A percentile compares a stretch with the other conserved stretches of the same genome.
These are phyloP conservation scores for Paecilomyces fulvus DNA, from an alignment of 2,329 filamentous ascomycete species.

Conservation along the genomic window DNA sequence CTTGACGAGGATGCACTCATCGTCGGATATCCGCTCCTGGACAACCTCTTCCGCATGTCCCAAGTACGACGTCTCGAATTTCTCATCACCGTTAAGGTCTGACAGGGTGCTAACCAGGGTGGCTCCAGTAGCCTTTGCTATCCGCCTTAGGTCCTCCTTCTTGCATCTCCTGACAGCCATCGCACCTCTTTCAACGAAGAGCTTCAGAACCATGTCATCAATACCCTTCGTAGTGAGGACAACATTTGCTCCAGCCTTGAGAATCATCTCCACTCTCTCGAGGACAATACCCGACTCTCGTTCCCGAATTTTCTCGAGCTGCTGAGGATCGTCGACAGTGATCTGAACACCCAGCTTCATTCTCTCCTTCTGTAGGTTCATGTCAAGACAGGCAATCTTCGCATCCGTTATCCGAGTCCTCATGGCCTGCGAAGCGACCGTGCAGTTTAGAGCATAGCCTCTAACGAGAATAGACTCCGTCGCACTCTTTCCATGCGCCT, in stretches of 20 bases:
- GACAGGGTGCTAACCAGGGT: constrained; percentile 89
- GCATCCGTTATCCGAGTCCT: constrained; percentile 83
- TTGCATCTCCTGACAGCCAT: constrained; percentile 96
- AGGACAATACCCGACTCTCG: constrained; percentile 88
- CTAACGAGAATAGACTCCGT: constrained; percentile 85
- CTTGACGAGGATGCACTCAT: constrained; percentile 95
- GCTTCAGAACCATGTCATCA: constrained; percentile 88
- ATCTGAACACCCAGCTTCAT: constrained; percentile 99
- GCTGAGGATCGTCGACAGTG: constrained; percentile 92
- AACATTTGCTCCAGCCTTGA: constrained; percentile 95
- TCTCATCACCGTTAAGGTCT: constrained; percentile 94
- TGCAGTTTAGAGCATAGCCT: constrained; percentile 97
- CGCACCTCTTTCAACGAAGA: constrained; percentile 86
- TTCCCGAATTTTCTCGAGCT: constrained; percentile 93
- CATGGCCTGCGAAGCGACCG: constrained; percentile 97
- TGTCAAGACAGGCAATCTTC: constrained; percentile 93
- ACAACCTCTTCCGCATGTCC: constrained; percentile 90
- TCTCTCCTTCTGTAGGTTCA: constrained; percentile 97
- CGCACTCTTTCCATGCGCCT: constrained; percentile 91
- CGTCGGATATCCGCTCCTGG: constrained; percentile 98
- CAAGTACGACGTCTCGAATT: constrained; percentile 82
- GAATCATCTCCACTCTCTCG: constrained; percentile 91
- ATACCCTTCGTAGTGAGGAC: constrained; percentile 97
- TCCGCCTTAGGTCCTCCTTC: constrained; percentile 94
- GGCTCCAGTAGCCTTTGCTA: constrained; percentile 91